Base-by-base conservation (phyloP, 305 asterid species). In the Fraxinus nigra region DNA sequence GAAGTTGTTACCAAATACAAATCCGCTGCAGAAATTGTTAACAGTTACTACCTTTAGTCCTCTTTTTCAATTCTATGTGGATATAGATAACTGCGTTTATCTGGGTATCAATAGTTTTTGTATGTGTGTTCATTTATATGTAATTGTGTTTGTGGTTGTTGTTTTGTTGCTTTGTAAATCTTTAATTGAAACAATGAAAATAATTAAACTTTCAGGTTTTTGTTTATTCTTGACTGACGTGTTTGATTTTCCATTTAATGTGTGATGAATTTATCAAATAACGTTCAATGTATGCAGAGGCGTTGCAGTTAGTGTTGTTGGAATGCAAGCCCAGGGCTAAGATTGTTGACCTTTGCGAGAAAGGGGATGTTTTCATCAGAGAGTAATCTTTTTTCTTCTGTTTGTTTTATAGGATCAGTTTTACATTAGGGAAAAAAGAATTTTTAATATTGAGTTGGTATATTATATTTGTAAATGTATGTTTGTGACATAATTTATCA, bases 321-420 rank as follows among this genome's bases (percentile, higher is more conserved):
- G 89, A 88, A 82, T 92, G 97, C 95, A 93, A 87, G 81, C 94
- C 97, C 1, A 88, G 92, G 81, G 91, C 86, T 40, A 93, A 91
- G 88, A 91, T 92, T 89, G 97, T 91, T 82, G 94, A 92, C 85
- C 81, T 93, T 11, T 93, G 97, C 78, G 95, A 93, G 85, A 90
- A 89, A 83, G 95, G 93, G 20, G 97, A 92, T 85, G 84, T 90
- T 18, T 93, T 84, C 69, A 90, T 93, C 85, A 82, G 90, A 82
- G 93, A 91, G 97, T 93, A 83, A 87, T 93, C 11, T 65, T 79
- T 30, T 30, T 7, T 2, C 18, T 7, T 6, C 8, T 85, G 30
- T 51, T 22, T 51, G 3, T 16, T 51, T 51, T 16, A 51, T 51
- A n/a, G 63, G 63, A 51, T 51, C 63, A 5, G 61, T 1, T 16